phyloP scores from a whole-genome alignment of 495 filamentous ascomycete genomes.

The Acidomyces sp. region DNA sequence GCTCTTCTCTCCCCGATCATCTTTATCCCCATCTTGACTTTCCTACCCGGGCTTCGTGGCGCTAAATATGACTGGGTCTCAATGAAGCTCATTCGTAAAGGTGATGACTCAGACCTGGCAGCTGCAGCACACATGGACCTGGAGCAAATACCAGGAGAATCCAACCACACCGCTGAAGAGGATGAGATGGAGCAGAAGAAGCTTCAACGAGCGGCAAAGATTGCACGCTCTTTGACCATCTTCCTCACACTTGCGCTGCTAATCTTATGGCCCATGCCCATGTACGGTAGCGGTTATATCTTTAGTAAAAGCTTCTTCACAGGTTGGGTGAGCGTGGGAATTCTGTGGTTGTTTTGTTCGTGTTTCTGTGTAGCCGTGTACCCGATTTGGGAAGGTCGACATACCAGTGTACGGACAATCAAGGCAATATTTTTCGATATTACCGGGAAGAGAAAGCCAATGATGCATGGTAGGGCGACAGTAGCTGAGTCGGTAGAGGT shows the following conservation, averaged over 20 bases:
- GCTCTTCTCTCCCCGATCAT: constrained; percentile 69
- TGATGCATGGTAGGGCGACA: constrained; percentile 19
- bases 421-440: constrained; percentile 57
- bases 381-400: constrained; percentile 68
- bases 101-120: constrained; percentile 68
- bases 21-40: constrained; percentile 68
- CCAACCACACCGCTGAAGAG: constrained; percentile 31
- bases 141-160: constrained; percentile 51
- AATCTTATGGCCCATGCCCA: constrained; percentile 87
- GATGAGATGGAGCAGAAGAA: constrained; percentile 49
- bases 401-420: constrained; percentile 50
- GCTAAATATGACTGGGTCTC: constrained; percentile 84
- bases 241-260: constrained; percentile 64
- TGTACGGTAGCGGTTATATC: constrained; percentile 78
- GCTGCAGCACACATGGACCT: constrained; percentile 56
- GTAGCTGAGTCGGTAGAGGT: constrained; percentile 16
- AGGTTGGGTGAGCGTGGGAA: constrained; percentile 76
- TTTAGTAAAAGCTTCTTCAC: constrained; percentile 89
- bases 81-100: constrained; percentile 72
- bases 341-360: constrained; percentile 76
- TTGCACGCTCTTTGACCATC: constrained; percentile 65
- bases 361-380: constrained; percentile 58
- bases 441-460: constrained; percentile 41
- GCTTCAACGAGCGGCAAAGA: constrained; percentile 57
- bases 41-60: constrained; percentile 43